Conservation (phyloP, 306 rosid species). For the Sphenostylis stenocarpa region DNA sequence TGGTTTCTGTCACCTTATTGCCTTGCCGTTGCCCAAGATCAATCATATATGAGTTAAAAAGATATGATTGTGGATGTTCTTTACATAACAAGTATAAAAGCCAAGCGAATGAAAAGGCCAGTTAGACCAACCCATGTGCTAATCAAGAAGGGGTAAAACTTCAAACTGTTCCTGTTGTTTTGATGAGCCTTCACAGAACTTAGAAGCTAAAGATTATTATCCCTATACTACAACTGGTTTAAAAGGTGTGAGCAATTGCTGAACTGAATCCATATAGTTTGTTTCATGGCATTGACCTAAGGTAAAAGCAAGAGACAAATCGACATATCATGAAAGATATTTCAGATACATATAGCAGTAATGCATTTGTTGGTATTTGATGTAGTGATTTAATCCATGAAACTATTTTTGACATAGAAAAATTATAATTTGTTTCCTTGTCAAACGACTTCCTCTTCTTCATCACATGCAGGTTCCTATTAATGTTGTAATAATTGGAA, state of each 20-base stretch:
- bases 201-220: constrained; percentile 33
- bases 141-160: constrained; percentile 40
- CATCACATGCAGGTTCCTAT: constrained; percentile 32
- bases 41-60: constrained; percentile 17
- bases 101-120: constrained; percentile 26
- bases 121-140: constrained; percentile 37
- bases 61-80: constrained; percentile 27
- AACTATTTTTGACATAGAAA: constrained; percentile 34
- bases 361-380: constrained; percentile 29
- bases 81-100: constrained; percentile 20
- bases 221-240: constrained; percentile 36
- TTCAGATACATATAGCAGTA: neutral
- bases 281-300: constrained; percentile 21
- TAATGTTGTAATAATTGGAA: constrained; percentile 20
- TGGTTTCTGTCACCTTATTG: constrained; percentile 20
- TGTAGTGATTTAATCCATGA: constrained; percentile 10
- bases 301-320: constrained; percentile 45
- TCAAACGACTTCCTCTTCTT: constrained; percentile 2
- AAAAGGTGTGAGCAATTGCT: constrained; percentile 26
- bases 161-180: constrained; percentile 20
- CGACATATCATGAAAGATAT: constrained; percentile 40
- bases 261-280: constrained; percentile 9
- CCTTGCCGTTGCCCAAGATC: constrained; percentile 17
- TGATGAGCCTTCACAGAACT: constrained; percentile 30
- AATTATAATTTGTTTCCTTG: neutral